Conservation (phyloP, 352 stramenopile genomes). For the Thraustochytrium sp. region DNA sequence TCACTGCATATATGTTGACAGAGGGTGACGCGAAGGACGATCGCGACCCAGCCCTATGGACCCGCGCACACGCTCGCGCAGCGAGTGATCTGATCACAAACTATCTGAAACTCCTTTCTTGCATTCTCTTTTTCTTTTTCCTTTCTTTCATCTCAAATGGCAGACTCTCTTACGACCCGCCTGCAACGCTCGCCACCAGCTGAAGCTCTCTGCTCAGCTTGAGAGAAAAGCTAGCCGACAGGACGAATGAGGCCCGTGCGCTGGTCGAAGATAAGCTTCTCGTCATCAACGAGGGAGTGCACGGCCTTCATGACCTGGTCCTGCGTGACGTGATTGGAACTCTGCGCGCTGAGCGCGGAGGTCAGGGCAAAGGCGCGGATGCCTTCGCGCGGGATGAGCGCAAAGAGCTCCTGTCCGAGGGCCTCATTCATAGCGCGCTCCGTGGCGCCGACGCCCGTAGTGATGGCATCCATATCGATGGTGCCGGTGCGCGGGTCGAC, state of each 20-base stretch:
- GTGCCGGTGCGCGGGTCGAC: conserved; percentile 94
- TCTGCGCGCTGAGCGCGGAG: neutral
- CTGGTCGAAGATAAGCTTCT: neutral
- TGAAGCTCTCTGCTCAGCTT: too few species aligned
- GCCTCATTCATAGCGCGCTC: conserved; percentile 6
- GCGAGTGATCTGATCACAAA: too few species aligned
- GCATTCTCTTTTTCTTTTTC: too few species aligned
- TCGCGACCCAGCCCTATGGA: too few species aligned
- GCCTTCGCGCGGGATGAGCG: neutral
- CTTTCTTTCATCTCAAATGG: too few species aligned
- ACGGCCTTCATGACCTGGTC: neutral
- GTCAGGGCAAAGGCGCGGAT: neutral
- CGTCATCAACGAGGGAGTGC: neutral
- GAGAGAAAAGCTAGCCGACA: neutral
- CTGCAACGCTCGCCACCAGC: too few species aligned
- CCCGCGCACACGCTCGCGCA: too few species aligned
- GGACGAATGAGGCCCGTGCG: neutral
- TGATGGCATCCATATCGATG: conserved; percentile 93
- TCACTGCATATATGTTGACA: too few species aligned
- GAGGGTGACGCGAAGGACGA: too few species aligned
- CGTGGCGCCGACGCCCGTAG: conserved; percentile 12
- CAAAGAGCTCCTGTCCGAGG: neutral
- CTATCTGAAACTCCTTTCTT: too few species aligned
- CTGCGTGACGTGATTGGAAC: neutral
- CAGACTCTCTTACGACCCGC: too few species aligned